Base-by-base conservation (phyloP, 331 rosid species). In the Stylosanthes scabra region DNA sequence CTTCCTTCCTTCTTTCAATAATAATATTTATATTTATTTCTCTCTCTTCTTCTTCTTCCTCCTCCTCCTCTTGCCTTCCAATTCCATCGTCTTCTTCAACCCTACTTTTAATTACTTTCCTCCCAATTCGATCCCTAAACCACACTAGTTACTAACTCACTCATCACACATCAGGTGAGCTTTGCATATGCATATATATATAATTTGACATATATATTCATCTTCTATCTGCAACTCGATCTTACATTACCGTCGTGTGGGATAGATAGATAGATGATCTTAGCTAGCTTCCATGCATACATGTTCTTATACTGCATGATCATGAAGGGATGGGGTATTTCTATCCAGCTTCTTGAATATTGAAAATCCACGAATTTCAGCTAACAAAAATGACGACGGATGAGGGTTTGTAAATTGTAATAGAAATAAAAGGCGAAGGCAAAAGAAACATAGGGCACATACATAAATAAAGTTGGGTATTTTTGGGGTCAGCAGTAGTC, bases 121-220 rank as follows among this genome's bases (percentile, higher is more conserved):
- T 81, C 84, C 55, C 81, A 78, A 77, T 67, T 73, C 74, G 25
- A 20, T 20, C 25, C 25, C 25, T 20, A 20, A 20, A 20, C 25
- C 25, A 0, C 76, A 74, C 79, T 78, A 15, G 46, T 83, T 65
- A 71, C 15, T 73, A 68, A 42, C 68, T 39, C 25, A 20, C 25
- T 20, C 25, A 20, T 20, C 25, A 20, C 25, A 20, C 66, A 3
- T 41, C 86, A 83, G 91, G 88, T 85, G 63, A 72, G 84, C 80
- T 11, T 7, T 8, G 12, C 16, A 7, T 45, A 34, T 31, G 3
- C 37, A 3, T 31, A 31, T 5, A n/a, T n/a, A n/a, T n/a, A n/a
- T n/a, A n/a, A n/a, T n/a, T n/a, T n/a, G n/a, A n/a, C n/a, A n/a
- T n/a, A n/a, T n/a, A n/a, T 31, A 31, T 31, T 31, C 3, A 3